Evolutionary conservation across 257 asterid genomes (phyloP).

Genomic region (Solanum clarkiae): DNA sequence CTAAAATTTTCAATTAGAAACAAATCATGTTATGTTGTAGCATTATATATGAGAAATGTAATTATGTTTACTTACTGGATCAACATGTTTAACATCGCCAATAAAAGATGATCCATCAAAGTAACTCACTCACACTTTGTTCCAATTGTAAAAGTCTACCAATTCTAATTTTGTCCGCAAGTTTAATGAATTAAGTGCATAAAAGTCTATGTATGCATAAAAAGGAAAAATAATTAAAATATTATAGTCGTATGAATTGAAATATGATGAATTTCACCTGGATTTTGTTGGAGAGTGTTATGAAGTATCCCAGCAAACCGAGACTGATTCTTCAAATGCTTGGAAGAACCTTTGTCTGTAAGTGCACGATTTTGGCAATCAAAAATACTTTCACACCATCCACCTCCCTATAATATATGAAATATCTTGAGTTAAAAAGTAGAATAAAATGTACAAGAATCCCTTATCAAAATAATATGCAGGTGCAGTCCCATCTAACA

Average conservation of each 20-base stretch:
- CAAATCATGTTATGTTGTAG: background rate
- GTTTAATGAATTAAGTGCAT: background rate
- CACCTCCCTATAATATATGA: background rate
- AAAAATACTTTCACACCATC: background rate
- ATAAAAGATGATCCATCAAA: conserved; percentile 85
- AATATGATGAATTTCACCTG: conserved; percentile 26
- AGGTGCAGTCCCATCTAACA: background rate
- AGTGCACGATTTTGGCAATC: background rate
- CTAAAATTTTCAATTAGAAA: background rate
- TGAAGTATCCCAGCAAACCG: conserved; percentile 55
- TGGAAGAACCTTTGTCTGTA: background rate
- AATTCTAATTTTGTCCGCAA: background rate
- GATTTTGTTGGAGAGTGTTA: conserved; percentile 43
- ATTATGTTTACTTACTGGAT: background rate
- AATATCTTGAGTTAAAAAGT: background rate
- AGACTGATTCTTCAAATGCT: conserved; percentile 18
- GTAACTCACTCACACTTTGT: conserved; percentile 51
- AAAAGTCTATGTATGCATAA: background rate
- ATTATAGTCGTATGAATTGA: no score
- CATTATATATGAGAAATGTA: background rate
- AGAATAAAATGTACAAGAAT: background rate
- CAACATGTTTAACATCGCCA: conserved; percentile 49
- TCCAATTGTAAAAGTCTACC: conserved; percentile 70
- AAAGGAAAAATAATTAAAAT: background rate
- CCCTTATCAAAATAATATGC: background rate